These are phyloP conservation scores for Lipomyces lipofer DNA, from an alignment of 805 yeast genomes.

Conservation along the genomic window DNA sequence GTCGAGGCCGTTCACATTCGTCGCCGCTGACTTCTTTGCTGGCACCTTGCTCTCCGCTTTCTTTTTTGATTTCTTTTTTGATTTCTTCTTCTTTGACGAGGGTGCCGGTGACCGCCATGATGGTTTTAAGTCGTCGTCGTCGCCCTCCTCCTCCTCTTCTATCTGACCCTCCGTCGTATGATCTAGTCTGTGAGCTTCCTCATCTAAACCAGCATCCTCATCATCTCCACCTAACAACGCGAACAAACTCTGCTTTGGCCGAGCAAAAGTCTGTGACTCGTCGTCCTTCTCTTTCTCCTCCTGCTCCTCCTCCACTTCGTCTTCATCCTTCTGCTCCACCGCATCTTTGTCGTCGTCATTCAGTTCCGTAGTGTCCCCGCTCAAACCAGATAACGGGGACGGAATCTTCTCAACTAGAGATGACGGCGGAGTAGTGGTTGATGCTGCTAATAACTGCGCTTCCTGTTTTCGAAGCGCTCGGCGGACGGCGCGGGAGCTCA, in stretches of 20 bases:
- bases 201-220: conserved; percentile 1
- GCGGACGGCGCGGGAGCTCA: conserved; percentile 30
- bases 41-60: conserved; percentile 6
- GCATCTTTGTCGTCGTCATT: background rate
- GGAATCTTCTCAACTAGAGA: too few relatives aligned
- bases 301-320: background rate
- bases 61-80: conserved; percentile 27
- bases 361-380: background rate
- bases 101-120: background rate
- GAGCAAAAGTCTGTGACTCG: background rate
- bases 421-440: conserved; percentile 1
- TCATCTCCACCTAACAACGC: conserved; percentile 21
- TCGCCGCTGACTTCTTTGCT: background rate
- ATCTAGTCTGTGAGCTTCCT: background rate
- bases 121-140: too few relatives aligned
- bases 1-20: conserved; percentile 10
- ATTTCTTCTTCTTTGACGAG: background rate
- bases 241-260: conserved; percentile 14
- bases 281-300: conserved; percentile 12
- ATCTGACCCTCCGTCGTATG: background rate
- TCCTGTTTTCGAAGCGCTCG: conserved; percentile 26
- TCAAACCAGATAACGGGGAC: too few relatives aligned
- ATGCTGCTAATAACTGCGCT: background rate
- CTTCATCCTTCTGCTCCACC: conserved; percentile 3
- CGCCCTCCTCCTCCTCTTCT: conserved; percentile 1